These are phyloP conservation scores for Leptodontidium sp. DNA, from an alignment of 2,329 filamentous ascomycete genomes.

Conservation along the genomic window DNA sequence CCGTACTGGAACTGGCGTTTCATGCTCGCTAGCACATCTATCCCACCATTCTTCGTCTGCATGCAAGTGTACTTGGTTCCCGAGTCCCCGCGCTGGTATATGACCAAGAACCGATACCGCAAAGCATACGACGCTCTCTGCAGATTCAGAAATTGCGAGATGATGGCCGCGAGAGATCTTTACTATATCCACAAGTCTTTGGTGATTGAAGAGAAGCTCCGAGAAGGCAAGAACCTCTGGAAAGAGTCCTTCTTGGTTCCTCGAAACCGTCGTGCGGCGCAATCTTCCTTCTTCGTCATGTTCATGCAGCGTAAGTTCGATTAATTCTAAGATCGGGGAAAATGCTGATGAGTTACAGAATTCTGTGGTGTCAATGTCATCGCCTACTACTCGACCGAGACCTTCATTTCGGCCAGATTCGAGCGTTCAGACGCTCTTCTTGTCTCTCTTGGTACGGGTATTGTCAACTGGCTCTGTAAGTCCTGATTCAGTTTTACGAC, in stretches of 20 bases:
- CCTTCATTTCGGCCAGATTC: constrained; percentile 65
- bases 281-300: constrained; percentile 83
- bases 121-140: constrained; percentile 66
- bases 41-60: constrained; percentile 65
- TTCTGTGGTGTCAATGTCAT: constrained; percentile 62
- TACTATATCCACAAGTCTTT: constrained; percentile 72
- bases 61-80: constrained; percentile 69
- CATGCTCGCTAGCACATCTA: constrained; percentile 70
- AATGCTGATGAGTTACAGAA: constrained; percentile 28
- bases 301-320: constrained; percentile 60
- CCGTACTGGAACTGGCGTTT: constrained; percentile 64
- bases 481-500: background rate
- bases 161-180: constrained; percentile 68
- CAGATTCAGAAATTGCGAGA: constrained; percentile 55
- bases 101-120: constrained; percentile 69
- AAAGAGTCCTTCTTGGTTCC: constrained; percentile 70
- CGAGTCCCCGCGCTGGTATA: constrained; percentile 71
- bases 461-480: constrained; percentile 66
- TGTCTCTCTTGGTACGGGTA: constrained; percentile 68
- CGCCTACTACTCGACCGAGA: constrained; percentile 66
- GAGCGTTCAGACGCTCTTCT: constrained; percentile 59
- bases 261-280: constrained; percentile 72
- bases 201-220: constrained; percentile 57
- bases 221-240: constrained; percentile 28
- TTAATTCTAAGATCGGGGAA: background rate